Evolutionary conservation across 148 eudicot genomes (phyloP), one percentile per base, ranked within the genome.

Genomic region (Fallopia convolvulus): DNA sequence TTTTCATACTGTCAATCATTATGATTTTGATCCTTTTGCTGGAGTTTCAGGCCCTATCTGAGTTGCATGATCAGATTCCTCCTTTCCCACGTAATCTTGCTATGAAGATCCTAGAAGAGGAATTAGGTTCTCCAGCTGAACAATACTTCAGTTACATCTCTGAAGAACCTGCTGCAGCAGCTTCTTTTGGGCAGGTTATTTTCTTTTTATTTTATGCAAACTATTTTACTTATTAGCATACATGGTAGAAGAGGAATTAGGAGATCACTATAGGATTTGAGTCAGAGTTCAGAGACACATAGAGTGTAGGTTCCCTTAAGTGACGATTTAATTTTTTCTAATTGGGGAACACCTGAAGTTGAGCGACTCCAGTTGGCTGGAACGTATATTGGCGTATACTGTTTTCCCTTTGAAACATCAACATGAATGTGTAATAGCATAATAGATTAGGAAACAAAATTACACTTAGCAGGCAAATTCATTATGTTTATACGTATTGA

Each of bases 141-240:
- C 81, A 83, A 74, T 55, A 76, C 78, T 96, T 93, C 75, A 88
- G 90, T 74, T 84, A 86, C 80, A 83, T 96, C 81, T 96, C 99
- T 76, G 91, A 86, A 81, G 99, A 96, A 81, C 92, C 99, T 75
- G 89, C 91, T 26, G 99, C 97, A 79, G 99, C 99, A 80, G 99
- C 99, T 78, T 96, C 99, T 46, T 96, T 96, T 82, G 99, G 99
- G 60, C 99, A 93, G 99, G 99, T 95, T 82, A 41, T 72, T 55
- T 76, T 77, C 40, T 56, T 65, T 65, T 33, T 55, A 72, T 48
- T 76, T 26, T 33, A 40, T 82, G 72, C 26, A 56, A 79, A 50
- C 42, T 47, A 50, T 53, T 42, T 23, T 44, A 44, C 47, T 44
- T 44, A 11, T 20, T 20, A 20, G 41, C 8, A 39, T 76, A 42